Evolutionary conservation across 2,329 filamentous ascomycete species (phyloP).

Genomic region (Talaromyces atroroseus): DNA sequence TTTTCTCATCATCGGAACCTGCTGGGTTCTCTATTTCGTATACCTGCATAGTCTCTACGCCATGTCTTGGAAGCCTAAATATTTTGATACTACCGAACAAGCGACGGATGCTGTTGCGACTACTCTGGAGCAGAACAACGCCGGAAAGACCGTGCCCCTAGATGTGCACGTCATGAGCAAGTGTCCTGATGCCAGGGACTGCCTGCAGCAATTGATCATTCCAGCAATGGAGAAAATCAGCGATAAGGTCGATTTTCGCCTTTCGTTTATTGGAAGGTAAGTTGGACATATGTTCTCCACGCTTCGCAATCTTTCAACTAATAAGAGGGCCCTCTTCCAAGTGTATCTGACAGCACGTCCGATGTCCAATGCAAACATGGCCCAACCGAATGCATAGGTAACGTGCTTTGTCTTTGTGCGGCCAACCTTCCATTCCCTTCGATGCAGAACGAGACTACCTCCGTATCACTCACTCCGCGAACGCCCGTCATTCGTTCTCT

Average conservation of each 20-base stretch:
- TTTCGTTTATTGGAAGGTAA: slow-evolving; percentile 83
- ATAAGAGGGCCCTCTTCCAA: slow-evolving; percentile 17
- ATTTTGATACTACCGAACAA: not conserved
- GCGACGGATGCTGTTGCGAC: not conserved
- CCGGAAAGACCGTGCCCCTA: slow-evolving; percentile 56
- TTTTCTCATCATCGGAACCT: slow-evolving; percentile 11
- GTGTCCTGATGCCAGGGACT: slow-evolving; percentile 85
- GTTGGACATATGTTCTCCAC: slow-evolving; percentile 17
- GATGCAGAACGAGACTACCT: slow-evolving; percentile 16
- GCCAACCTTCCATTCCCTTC: slow-evolving; percentile 54
- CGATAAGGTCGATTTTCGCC: slow-evolving; percentile 81
- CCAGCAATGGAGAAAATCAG: slow-evolving; percentile 78
- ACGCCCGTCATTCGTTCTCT: slow-evolving; percentile 71
- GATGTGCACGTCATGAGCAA: slow-evolving; percentile 98
- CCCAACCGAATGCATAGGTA: slow-evolving; percentile 82
- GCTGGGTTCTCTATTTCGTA: slow-evolving; percentile 12
- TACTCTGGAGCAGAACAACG: slow-evolving; percentile 5
- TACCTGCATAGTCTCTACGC: slow-evolving; percentile 13
- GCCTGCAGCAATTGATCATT: slow-evolving; percentile 71
- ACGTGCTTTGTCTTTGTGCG: slow-evolving; percentile 91
- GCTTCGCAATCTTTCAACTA: too few species aligned
- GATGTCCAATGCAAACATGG: slow-evolving; percentile 87
- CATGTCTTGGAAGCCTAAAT: not conserved
- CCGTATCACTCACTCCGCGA: slow-evolving; percentile 52
- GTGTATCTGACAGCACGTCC: slow-evolving; percentile 65